Base-by-base conservation (phyloP, 2,329 filamentous ascomycete genomes). In the Corynespora cassiicola region DNA sequence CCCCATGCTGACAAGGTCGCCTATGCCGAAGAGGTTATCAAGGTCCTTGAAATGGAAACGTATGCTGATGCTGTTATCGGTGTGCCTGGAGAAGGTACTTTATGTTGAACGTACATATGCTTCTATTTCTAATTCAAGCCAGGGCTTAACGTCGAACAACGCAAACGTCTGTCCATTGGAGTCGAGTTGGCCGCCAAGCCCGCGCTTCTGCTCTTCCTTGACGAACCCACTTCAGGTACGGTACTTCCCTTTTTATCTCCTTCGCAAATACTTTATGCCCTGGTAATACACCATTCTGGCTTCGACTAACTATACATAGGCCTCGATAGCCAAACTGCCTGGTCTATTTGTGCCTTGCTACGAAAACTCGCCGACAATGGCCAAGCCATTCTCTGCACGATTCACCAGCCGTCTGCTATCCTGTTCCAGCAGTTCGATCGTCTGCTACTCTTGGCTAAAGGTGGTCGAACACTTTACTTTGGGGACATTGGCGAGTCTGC, bases 321-420 rank as follows among this genome's bases (percentile, higher is more conserved):
- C n/a, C n/a, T n/a, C n/a, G n/a, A n/a, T n/a, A n/a, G n/a, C n/a
- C 48, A 59, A 38, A 59, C 51, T 8, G 54, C 52, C 3, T 59
- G 55, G 55, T 54, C 89, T 36, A 95, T 96, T 56, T 79, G 89
- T 36, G 85, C 88, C 61, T 78, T 96, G 9, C 80, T 96, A 27
- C 85, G 92, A 66, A 96, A 94, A 70, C 79, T 96, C 14, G 88
- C 89, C 50, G 86, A 91, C 64, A 86, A 83, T 45, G 91, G 91
- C 11, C 60, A 63, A 42, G 90, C 91, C 31, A 87, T 96, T 65
- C 81, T 96, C 6, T 95, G 90, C 72, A 96, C 91, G 0, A 95
- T 96, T 45, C 91, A 96, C 67, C 91, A 96, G 68, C 91, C 91
- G 7, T 95, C 89, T 4, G 90, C 90, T 17, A 88, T 94, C 76